Evolutionary conservation across 768 basidiomycete genomes (phyloP).

Genomic region (Trametes cingulata): DNA sequence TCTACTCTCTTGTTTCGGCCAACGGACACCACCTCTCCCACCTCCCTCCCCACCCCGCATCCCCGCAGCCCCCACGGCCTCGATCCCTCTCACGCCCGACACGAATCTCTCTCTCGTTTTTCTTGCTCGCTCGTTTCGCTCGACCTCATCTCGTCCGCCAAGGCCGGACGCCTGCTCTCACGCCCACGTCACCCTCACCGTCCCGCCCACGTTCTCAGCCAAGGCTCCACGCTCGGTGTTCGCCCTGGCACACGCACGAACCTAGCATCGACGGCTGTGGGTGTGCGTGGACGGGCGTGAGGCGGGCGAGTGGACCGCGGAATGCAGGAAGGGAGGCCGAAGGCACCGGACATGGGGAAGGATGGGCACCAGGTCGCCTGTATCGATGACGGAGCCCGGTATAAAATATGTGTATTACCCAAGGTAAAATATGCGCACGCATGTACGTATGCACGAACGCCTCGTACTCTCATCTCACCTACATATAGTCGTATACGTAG

Average conservation of each 20-base stretch:
- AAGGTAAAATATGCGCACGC: neutral
- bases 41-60: neutral
- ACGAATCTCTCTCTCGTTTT: neutral
- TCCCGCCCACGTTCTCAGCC: neutral
- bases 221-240: neutral
- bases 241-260: neutral
- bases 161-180: neutral
- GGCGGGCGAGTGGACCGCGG: too few species aligned
- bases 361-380: neutral
- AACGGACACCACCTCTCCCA: neutral
- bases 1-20: slow-evolving; percentile 6
- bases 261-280: too few species aligned
- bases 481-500: neutral
- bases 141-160: neutral
- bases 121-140: neutral
- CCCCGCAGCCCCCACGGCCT: neutral
- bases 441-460: neutral
- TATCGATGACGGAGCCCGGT: slow-evolving; percentile 5
- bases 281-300: too few species aligned
- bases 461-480: neutral
- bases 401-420: slow-evolving; percentile 1
- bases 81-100: neutral
- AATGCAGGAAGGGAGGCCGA: neutral
- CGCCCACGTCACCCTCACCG: neutral
- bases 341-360: too few species aligned